These are phyloP conservation scores for Tolypocladium ovalisporum DNA, from an alignment of 2,329 filamentous ascomycete genomes.

Conservation along the genomic window DNA sequence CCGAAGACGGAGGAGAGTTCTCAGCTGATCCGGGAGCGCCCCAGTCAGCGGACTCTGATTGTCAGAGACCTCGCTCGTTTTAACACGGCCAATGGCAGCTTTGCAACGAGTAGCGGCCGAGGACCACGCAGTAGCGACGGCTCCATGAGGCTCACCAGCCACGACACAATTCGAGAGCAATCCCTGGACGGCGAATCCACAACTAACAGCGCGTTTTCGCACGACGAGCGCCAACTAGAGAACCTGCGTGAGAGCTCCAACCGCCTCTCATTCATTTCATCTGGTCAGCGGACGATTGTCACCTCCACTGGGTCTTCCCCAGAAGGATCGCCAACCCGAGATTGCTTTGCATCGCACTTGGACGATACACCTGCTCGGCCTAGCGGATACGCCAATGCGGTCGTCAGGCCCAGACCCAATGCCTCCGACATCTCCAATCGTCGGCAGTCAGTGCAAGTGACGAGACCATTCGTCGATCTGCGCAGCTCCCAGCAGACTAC, in stretches of 20 bases:
- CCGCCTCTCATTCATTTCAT: slow-evolving; percentile 49
- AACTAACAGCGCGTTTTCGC: slow-evolving; percentile 45
- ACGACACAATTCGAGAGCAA: slow-evolving; percentile 23
- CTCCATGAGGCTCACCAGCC: slow-evolving; percentile 7
- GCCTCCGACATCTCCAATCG: slow-evolving; percentile 39
- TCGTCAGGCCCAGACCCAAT: slow-evolving; percentile 37
- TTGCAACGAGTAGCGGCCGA: background rate
- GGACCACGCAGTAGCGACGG: slow-evolving; percentile 4
- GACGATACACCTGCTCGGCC: slow-evolving; percentile 9
- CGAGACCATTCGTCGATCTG: slow-evolving; percentile 30
- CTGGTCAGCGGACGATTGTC: slow-evolving; percentile 47
- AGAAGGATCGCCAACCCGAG: slow-evolving; percentile 42
- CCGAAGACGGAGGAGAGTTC: slow-evolving; percentile 29
- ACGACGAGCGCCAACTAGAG: slow-evolving; percentile 48
- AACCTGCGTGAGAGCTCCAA: slow-evolving; percentile 44
- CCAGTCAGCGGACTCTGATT: slow-evolving; percentile 36
- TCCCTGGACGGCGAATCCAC: slow-evolving; percentile 44
- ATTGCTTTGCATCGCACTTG: slow-evolving; percentile 29
- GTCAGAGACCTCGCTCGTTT: slow-evolving; percentile 36
- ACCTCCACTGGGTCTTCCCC: slow-evolving; percentile 50
- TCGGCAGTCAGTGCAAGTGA: slow-evolving; percentile 39
- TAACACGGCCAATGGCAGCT: slow-evolving; percentile 4
- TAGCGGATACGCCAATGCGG: slow-evolving; percentile 14
- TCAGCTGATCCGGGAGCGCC: slow-evolving; percentile 23
- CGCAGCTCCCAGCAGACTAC: background rate